Base-by-base conservation (phyloP, 768 basidiomycete species). In the Boletus sensibilis region DNA sequence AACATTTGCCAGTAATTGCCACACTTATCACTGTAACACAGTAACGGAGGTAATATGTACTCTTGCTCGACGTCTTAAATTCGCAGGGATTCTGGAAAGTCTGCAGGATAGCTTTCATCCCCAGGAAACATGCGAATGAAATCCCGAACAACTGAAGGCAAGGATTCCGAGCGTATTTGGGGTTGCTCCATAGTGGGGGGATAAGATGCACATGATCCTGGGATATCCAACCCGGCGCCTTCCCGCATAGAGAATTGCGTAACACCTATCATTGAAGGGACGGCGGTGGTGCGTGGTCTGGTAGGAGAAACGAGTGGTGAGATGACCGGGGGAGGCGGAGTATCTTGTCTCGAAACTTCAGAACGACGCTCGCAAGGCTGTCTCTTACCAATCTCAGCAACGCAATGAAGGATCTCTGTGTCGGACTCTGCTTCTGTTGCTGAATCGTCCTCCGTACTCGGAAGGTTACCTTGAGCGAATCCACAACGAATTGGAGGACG, bases 361-460 rank as follows among this genome's bases (percentile, higher is more conserved):
- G 57, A 21, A 35, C n/a, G 59, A 34, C 40, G 33, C 9, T 33
- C 27, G 23, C 42, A 39, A 16, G 25, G 33, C 16, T 37, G 59
- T 37, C 52, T 62, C 56, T 41, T 58, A 29, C 56, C 33, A 1
- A 72, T 66, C 37, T 49, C 57, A 5, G 63, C 60, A 13, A 63
- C 46, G 16, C 62, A 72, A 33, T 29, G 58, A 16, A 53, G 50
- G 12, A 68, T 68, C 5, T 68, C 63, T 18, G 64, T 64, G 23
- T 72, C 72, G 18, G 72, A 74, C 44, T 74, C 72, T 34, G 73
- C 64, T 53, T 72, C 70, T 4, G 70, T 72, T 20, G 57, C 64
- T 20, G 70, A 72, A 27, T 70, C 70, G 34, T 70, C 66, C 20
- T 60, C 62, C 12, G 1, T 16, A n/a, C 34, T 13, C 18, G 49